Base-by-base conservation (phyloP, 2,329 filamentous ascomycete species). In the Colletotrichum sp. region DNA sequence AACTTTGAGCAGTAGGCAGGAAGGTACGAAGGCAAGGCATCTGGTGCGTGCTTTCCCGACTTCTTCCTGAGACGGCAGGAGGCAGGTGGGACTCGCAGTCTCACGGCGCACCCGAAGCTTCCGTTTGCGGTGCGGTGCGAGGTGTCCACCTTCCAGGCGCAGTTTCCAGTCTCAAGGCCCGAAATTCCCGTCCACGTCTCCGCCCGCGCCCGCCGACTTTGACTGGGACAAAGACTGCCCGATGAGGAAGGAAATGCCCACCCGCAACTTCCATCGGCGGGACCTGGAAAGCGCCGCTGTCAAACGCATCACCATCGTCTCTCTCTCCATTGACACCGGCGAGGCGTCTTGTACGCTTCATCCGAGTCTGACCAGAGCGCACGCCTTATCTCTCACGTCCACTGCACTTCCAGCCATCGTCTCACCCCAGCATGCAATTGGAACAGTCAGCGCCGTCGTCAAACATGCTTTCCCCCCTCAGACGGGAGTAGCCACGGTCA, bases 21-120 rank as follows among this genome's bases (percentile, higher is more conserved):
- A 48, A 52, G 39, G 39, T 1, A n/a, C 18, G 36, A 43, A 43
- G 36, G 8, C 39, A 48, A n/a, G 67, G 34, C 43, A 28, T 2
- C 7, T 52, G 43, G 43, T 52, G 43, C 43, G 43, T 52, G 43
- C 43, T 52, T 52, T 52, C 32, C 43, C 43, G 43, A 21, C n/a
- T 13, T 21, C 43, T 21, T 52, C 43, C 43, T 52, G 43, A 13
- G 43, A 52, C 43, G 43, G 43, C 43, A 21, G 43, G 43, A 52
- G 43, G 43, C 43, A 52, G n/a, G 43, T 13, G 43, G 43, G n/a
- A 52, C 43, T 21, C 43, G 12, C 43, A n/a, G n/a, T 52, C 43
- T 39, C 43, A 73, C 64, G 73, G 65, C 65, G 15, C 64, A 68
- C 15, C 65, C 74, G 74, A 61, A 28, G 64, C 34, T 69, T 76